Evolutionary conservation across 768 basidiomycete species (phyloP).

Genomic region (Suillus clintonianus): DNA sequence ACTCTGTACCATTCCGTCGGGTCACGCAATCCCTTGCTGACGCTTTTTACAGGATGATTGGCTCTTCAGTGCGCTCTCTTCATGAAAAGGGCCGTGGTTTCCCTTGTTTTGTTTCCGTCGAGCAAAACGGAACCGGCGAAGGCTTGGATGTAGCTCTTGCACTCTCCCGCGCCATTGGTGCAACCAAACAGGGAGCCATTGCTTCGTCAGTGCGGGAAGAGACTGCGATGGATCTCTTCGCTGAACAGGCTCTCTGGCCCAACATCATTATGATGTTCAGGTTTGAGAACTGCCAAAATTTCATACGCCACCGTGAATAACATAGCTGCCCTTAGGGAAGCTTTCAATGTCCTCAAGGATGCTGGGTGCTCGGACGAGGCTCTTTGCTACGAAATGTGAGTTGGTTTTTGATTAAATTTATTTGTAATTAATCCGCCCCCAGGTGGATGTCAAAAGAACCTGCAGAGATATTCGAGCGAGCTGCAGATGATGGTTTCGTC

Average conservation of each 20-base stretch:
- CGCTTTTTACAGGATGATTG: slow-evolving; percentile 56
- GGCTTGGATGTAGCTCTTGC: slow-evolving; percentile 51
- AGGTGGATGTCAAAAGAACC: slow-evolving; percentile 79
- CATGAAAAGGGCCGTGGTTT: slow-evolving; percentile 62
- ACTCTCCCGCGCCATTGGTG: slow-evolving; percentile 58
- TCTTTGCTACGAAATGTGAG: slow-evolving; percentile 64
- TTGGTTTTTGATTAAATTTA: background rate
- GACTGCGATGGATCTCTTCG: slow-evolving; percentile 65
- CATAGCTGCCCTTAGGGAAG: slow-evolving; percentile 44
- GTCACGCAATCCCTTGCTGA: background rate
- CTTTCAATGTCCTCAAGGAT: slow-evolving; percentile 61
- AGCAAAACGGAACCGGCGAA: slow-evolving; percentile 57
- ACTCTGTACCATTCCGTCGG: background rate
- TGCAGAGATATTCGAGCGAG: slow-evolving; percentile 67
- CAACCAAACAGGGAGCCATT: slow-evolving; percentile 64
- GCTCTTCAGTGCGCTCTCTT: slow-evolving; percentile 62
- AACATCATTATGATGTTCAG: slow-evolving; percentile 66
- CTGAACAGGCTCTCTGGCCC: slow-evolving; percentile 68
- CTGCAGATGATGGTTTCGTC: slow-evolving; percentile 68
- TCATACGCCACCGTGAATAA: background rate
- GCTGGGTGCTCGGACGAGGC: slow-evolving; percentile 69
- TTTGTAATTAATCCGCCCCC: background rate
- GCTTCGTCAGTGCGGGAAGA: slow-evolving; percentile 63
- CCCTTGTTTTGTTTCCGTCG: slow-evolving; percentile 66
- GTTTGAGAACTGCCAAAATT: slow-evolving; percentile 24